Base-by-base conservation (phyloP, 2,329 filamentous ascomycete genomes). In the Aspergillus sp. region DNA sequence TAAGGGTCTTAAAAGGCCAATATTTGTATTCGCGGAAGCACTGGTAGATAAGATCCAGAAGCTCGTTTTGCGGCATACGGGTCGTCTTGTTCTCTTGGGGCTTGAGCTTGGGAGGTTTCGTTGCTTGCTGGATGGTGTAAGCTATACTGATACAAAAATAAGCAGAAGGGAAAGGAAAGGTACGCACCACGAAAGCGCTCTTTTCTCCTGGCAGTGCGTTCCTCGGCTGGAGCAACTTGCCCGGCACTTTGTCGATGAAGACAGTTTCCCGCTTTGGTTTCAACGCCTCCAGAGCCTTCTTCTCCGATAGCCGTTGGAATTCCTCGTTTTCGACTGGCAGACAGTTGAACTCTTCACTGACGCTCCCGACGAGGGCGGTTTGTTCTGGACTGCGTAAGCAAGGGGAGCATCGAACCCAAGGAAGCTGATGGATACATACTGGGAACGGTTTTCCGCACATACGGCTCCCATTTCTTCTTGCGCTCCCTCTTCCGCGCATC, bases 1-100 rank as follows among this genome's bases (percentile, higher is more conserved):
- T 90, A 61, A 99, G 82, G 4, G 88, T 84, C 66, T 90, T 92
- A 79, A 97, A 89, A n/a, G 88, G 86, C 92, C 93, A 99, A 73
- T 94, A 97, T 63, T 87, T 85, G 79, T 88, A 95, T 64, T 88
- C 79, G 51, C 86, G 83, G 83, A 96, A 99, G 67, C 86, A 88
- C 45, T 82, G 76, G 77, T 93, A 91, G 55, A 99, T 85, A 58
- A 84, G 82, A 74, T 96, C 92, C 73, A 95, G 76, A 57, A 99
- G 84, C 65, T 94, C 88, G 78, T 90, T 87, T 71, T 92, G 86
- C 42, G 90, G 86, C 74, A 97, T 92, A 74, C 94, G 92, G 32
- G 90, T 88, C 24, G 89, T 87, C 77, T 97, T 96, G 73, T 90
- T 86, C 62, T 89, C 86, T 69, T 83, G 82, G 5, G 82, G 76